phyloP scores from a whole-genome alignment of 257 asterid genomes.

The Ajuga chamaepitys region DNA sequence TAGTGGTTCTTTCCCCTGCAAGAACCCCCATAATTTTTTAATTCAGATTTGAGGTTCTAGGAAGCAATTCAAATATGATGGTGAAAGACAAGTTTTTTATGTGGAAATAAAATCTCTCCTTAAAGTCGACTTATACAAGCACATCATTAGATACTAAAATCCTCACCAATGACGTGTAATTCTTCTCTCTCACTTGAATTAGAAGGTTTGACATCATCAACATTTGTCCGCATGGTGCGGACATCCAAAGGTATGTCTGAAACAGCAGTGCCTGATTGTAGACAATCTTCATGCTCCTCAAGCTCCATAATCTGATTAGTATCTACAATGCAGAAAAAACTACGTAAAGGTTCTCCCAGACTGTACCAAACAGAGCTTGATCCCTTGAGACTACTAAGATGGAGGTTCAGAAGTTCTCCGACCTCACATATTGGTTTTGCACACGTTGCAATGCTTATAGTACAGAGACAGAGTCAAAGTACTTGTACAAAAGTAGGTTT shows the following conservation, averaged over 20 bases:
- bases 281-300: slow-evolving; percentile 27
- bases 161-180: slow-evolving; percentile 37
- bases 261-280: slow-evolving; percentile 26
- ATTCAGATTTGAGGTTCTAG: slow-evolving; percentile 8
- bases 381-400: slow-evolving; percentile 6
- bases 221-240: slow-evolving; percentile 8
- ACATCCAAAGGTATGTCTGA: slow-evolving; percentile 19
- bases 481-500: no score
- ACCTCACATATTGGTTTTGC: not conserved
- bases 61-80: slow-evolving; percentile 1
- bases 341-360: slow-evolving; percentile 21
- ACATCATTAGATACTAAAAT: slow-evolving; percentile 17
- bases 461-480: not conserved
- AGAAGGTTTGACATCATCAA: slow-evolving; percentile 23
- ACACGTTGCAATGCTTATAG: not conserved
- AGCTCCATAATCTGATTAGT: slow-evolving; percentile 32
- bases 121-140: slow-evolving; percentile 11
- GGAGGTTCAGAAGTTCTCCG: not conserved
- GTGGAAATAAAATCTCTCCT: not conserved
- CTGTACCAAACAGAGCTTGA: slow-evolving; percentile 17
- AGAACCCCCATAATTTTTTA: slow-evolving; percentile 33
- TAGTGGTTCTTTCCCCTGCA: slow-evolving; percentile 50
- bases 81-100: not conserved
- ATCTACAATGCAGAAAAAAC: slow-evolving; percentile 40
- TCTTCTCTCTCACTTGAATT: slow-evolving; percentile 28